Conservation (phyloP, 228 moss, liverwort and hornwort genomes). For the Sphagnum magellanicum region DNA sequence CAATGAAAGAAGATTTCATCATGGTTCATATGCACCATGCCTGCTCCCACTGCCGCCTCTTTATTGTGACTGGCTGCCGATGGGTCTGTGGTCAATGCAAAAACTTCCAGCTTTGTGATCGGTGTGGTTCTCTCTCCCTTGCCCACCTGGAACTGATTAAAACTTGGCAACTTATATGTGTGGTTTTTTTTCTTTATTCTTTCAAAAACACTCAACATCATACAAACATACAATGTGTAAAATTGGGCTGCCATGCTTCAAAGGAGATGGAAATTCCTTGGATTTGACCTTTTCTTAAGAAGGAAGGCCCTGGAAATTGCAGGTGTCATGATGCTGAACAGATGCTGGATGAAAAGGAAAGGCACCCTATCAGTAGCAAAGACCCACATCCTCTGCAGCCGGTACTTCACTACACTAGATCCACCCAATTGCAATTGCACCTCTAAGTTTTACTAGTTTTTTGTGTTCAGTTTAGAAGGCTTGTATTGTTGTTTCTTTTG, state of each 20-base stretch:
- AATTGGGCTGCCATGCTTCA: too few species aligned
- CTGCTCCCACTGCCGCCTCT: conserved; percentile 85
- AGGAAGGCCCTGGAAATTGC: conserved; percentile 1
- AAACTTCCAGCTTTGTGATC: conserved; percentile 86
- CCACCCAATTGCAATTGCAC: conserved; percentile 6
- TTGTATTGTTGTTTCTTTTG: neutral
- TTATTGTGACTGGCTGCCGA: conserved; percentile 72
- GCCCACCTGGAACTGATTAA: too few species aligned
- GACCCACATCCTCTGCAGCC: conserved; percentile 56
- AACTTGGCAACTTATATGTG: too few species aligned
- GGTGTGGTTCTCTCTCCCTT: conserved; percentile 26
- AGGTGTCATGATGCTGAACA: conserved; percentile 86
- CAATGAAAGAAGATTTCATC: conserved; percentile 99
- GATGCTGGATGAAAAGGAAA: conserved; percentile 80
- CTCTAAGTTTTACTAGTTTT: neutral
- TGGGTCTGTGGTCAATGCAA: conserved; percentile 95
- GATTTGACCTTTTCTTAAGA: too few species aligned
- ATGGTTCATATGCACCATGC: conserved; percentile 99
- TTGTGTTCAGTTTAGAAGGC: neutral
- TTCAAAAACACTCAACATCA: too few species aligned
- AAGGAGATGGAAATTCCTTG: too few species aligned
- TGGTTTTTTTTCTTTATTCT: too few species aligned
- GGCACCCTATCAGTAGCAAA: conserved; percentile 62
- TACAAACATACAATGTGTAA: too few species aligned
- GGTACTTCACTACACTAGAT: conserved; percentile 13